Percentiles rank a stretch among this genome's conserved stretches.
phyloP scores from a whole-genome alignment of 352 stramenopile genomes.

The Phytophthora citricola region DNA sequence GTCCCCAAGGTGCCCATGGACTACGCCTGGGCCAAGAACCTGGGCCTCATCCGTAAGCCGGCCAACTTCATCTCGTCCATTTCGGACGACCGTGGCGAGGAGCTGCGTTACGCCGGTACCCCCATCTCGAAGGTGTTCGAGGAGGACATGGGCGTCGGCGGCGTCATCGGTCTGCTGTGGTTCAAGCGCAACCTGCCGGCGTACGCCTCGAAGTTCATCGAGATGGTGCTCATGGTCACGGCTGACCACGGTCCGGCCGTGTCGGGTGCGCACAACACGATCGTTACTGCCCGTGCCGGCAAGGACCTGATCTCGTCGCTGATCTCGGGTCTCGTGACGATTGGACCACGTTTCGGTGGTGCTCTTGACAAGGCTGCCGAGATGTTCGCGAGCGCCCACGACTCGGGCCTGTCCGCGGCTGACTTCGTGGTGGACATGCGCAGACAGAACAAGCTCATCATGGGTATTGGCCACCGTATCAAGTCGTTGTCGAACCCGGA shows the following conservation, averaged over 20 bases:
- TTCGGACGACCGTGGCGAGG: constrained; percentile 96
- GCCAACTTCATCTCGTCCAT: constrained; percentile 98
- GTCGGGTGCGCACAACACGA: constrained; percentile 97
- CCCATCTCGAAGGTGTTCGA: constrained; percentile 96
- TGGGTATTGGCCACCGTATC: constrained; percentile 97
- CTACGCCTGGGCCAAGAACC: constrained; percentile 96
- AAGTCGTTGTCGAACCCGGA: constrained; percentile 96
- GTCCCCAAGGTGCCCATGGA: constrained; percentile 97
- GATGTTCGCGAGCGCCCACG: constrained; percentile 93
- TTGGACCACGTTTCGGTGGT: constrained; percentile 96
- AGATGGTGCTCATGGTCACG: constrained; percentile 98
- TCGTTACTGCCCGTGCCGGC: constrained; percentile 93
- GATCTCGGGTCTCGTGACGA: constrained; percentile 96
- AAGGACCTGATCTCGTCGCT: constrained; percentile 98
- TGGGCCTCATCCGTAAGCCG: constrained; percentile 96
- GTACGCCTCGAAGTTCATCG: constrained; percentile 96
- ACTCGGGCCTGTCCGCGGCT: constrained; percentile 86
- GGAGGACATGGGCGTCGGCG: constrained; percentile 94
- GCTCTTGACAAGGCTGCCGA: constrained; percentile 94
- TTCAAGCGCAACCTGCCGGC: constrained; percentile 93
- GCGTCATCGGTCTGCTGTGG: constrained; percentile 96
- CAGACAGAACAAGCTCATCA: constrained; percentile 96
- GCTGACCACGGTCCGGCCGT: constrained; percentile 97
- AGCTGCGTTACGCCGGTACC: constrained; percentile 95
- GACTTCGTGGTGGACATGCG: constrained; percentile 96